Evolutionary conservation across 2,329 filamentous ascomycete genomes (phyloP), one percentile per base, ranked within the genome.

Genomic region (Talaromyces amestolkiae): DNA sequence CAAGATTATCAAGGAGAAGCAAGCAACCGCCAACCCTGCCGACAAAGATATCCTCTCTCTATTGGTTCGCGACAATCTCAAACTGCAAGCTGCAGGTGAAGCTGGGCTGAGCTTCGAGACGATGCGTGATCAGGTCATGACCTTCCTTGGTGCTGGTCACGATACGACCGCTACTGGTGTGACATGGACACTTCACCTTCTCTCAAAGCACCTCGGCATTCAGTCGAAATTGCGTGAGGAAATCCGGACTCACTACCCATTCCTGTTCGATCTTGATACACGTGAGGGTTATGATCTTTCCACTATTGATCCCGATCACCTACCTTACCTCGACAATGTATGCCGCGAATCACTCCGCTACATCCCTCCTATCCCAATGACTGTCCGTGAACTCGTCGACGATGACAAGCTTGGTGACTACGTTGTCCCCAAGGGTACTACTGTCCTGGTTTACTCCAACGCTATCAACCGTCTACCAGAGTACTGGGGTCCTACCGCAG

Each of bases 351-450:
- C 78, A 0, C 75, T 83, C 5, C 79, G 81, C 49, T 78, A 76
- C 72, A 81, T 81, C 65, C 79, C 80, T 1, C 79, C 80, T 3
- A 81, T 82, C 53, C 80, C 80, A 27, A 79, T 81, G 75, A 80
- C 79, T 2, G 79, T 82, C n/a, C 77, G 81, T 8, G 73, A 82
- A 66, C 76, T 78, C 0, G 58, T 80, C 35, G 71, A 69, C 4
- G 78, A 80, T 31, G 79, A 81, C 63, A 70, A 66, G 5, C 71
- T 83, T 1, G 78, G 76, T 3, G 74, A 74, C 1, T 80, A 80
- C 72, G 70, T 73, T 43, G 72, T 83, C 0, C 81, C 80, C 1
- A 76, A 66, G 7, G 79, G 80, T 9, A 82, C 80, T 4, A 76
- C 80, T 13, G 70, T 83, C 58, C 79, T 81, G 67, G 72, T 83